A percentile compares a stretch with the other conserved stretches of the same genome.
These are phyloP conservation scores for Epipyxis sp. DNA, from an alignment of 108 stramenopile species.

Conservation along the genomic window DNA sequence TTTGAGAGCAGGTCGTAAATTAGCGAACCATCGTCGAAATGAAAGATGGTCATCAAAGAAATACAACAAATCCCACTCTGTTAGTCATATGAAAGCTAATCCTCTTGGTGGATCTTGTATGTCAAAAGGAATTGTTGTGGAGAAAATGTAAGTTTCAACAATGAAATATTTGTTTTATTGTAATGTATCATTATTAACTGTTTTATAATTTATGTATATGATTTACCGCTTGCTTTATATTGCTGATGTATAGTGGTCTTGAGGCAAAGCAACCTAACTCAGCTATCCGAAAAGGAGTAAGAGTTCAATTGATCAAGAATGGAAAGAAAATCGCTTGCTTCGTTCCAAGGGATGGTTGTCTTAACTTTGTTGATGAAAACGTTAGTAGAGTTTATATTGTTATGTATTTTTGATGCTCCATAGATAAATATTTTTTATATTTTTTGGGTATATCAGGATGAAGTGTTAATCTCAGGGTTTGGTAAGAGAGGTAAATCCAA, in stretches of 20 bases:
- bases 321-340: constrained; percentile 99
- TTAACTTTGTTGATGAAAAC: constrained; percentile 99
- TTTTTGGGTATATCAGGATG: constrained; percentile 66
- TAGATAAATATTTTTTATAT: background rate
- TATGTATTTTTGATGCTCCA: background rate
- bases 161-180: background rate
- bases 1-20: constrained; percentile 97
- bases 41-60: constrained; percentile 82
- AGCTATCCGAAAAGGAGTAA: constrained; percentile 99
- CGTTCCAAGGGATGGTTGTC: constrained; percentile 99
- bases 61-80: constrained; percentile 97
- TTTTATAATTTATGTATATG: too few species aligned
- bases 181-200: too few species aligned
- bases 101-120: constrained; percentile 99
- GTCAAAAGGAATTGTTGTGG: constrained; percentile 99
- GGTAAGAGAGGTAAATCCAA: constrained; percentile 99
- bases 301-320: constrained; percentile 99
- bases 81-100: constrained; percentile 99
- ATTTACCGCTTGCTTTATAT: background rate
- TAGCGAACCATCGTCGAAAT: constrained; percentile 90
- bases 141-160: constrained; percentile 78
- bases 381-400: constrained; percentile 26
- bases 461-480: constrained; percentile 99
- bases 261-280: constrained; percentile 99
- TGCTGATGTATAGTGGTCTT: constrained; percentile 78